Base-by-base conservation (phyloP, 805 yeast genomes). In the Candida nonsorbophila region DNA sequence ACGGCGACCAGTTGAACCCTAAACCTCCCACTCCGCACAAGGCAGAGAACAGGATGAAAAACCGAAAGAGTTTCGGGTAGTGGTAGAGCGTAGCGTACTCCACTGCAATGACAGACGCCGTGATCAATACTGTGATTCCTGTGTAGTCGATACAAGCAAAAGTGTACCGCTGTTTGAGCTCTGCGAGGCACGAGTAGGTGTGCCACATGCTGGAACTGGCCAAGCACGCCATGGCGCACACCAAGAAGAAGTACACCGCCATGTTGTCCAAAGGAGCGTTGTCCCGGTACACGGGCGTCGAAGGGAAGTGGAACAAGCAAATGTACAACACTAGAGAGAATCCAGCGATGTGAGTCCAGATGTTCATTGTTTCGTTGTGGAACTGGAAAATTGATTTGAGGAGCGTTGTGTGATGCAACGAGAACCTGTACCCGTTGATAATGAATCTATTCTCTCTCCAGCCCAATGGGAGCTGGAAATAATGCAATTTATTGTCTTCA, bases 81-180 rank as follows among this genome's bases (percentile, higher is more conserved):
- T 80, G 67, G 49, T 74, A 78, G 29, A 90, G 68, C 2, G 88
- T 70, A 12, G 84, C 74, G 53, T 84, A 87, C 55, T 90, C 95
- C 0, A 90, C 80, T 4, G 95, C 76, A 25, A 92, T 62, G 25
- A 92, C 82, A 3, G 95, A 84, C 10, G 94, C 90, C 0, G 95
- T 82, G 44, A 90, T 88, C 40, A 92, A 62, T 9, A 87, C 71
- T 0, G 97, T 86, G 42, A 90, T 90, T 2, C 98, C 98, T 5
- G 94, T 81, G 55, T 90, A 90, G 60, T 90, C 98, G 24, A 88
- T 77, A 54, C 98, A 92, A 0, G 96, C 96, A 58, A 84, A 85
- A 30, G 76, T 72, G 40, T 78, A 69, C 51, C 95, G 72, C 38
- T 77, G 52, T 13, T 62, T 46, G 25, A 82, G 54, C 28, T 70